Conservation (phyloP, 2,329 filamentous ascomycete genomes). For the Mycosphaerella arachidis region DNA sequence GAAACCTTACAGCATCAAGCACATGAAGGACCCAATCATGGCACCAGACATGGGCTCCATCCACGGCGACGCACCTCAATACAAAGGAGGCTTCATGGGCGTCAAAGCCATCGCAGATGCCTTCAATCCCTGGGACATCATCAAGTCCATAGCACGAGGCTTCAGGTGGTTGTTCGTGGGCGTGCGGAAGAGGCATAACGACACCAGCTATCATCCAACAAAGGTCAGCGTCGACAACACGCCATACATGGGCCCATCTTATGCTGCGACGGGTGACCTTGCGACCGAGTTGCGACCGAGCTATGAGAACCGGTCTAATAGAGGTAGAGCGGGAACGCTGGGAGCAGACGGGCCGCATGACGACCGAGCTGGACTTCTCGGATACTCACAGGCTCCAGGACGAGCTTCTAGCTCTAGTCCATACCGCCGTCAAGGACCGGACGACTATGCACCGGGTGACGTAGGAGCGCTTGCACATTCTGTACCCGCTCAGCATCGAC, state of each 20-base stretch:
- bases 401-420: conserved; percentile 9
- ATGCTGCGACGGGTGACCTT: conserved; percentile 17
- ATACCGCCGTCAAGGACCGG: conserved; percentile 9
- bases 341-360: conserved; percentile 20
- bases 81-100: conserved; percentile 62
- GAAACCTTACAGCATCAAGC: conserved; percentile 57
- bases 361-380: conserved; percentile 27
- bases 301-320: conserved; percentile 2
- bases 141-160: conserved; percentile 73
- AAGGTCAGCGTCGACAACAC: conserved; percentile 16
- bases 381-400: conserved; percentile 18
- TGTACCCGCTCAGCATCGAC: conserved; percentile 1
- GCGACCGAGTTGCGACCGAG: conserved; percentile 24
- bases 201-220: conserved; percentile 37
- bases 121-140: conserved; percentile 75
- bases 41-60: conserved; percentile 23
- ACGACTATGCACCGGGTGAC: conserved; percentile 4
- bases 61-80: conserved; percentile 32
- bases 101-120: conserved; percentile 64
- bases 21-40: conserved; percentile 25
- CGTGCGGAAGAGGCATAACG: conserved; percentile 52
- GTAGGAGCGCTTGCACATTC: not conserved
- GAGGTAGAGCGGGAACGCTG: conserved; percentile 10
- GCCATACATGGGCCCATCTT: conserved; percentile 20
- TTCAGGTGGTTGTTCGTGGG: conserved; percentile 78